Evolutionary conservation across 1,139 yeast species (phyloP).

Genomic region (Debaryomyces sp.): DNA sequence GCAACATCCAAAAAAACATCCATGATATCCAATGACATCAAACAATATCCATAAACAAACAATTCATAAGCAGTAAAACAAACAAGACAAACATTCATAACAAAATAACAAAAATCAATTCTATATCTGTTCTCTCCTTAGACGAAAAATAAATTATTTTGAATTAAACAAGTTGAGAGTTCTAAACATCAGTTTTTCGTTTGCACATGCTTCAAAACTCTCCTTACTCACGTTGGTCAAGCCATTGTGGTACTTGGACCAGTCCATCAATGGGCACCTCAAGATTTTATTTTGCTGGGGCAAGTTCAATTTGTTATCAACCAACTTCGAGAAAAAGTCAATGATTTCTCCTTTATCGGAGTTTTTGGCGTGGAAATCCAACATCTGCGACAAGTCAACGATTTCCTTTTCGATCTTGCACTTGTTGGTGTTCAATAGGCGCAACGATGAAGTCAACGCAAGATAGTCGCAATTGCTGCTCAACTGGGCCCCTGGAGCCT

Average conservation of each 20-base stretch:
- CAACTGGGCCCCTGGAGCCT: conserved; percentile 14
- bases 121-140: conserved; percentile 1
- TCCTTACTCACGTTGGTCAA: conserved; percentile 16
- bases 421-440: conserved; percentile 30
- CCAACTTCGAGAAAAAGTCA: conserved; percentile 31
- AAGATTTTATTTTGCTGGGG: conserved; percentile 40
- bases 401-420: conserved; percentile 34
- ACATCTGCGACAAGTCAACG: conserved; percentile 30
- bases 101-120: neutral
- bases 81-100: conserved; percentile 4
- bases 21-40: neutral
- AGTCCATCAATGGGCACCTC: conserved; percentile 40
- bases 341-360: conserved; percentile 28
- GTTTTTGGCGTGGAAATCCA: conserved; percentile 19
- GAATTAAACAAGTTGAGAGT: conserved; percentile 28
- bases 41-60: conserved; percentile 3
- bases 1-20: neutral
- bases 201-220: conserved; percentile 13
- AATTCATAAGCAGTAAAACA: conserved; percentile 1
- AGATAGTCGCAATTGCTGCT: conserved; percentile 42
- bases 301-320: conserved; percentile 33
- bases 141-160: conserved; percentile 4
- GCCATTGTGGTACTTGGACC: conserved; percentile 34
- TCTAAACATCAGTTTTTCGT: conserved; percentile 28
- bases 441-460: conserved; percentile 37